These are phyloP conservation scores for Abelmoschus esculentus DNA, from an alignment of 345 rosid genomes.

Conservation along the genomic window DNA sequence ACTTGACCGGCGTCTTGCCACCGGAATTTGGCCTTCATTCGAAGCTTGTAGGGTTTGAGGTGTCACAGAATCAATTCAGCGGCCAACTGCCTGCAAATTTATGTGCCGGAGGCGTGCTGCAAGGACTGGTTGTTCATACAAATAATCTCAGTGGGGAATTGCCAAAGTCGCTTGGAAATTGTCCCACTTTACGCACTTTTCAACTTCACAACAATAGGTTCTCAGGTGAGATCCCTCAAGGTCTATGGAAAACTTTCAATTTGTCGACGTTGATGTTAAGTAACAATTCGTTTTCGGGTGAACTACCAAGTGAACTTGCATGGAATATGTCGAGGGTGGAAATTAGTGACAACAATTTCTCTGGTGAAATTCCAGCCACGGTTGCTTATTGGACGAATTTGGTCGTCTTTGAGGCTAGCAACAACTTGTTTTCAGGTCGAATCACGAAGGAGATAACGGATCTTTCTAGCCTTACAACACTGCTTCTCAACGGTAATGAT, in stretches of 20 bases:
- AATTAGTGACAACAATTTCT: constrained; percentile 56
- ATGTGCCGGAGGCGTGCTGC: constrained; percentile 52
- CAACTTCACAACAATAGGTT: constrained; percentile 62
- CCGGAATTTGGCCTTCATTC: constrained; percentile 60
- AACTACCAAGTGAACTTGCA: constrained; percentile 47
- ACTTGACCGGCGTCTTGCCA: constrained; percentile 59
- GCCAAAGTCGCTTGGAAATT: constrained; percentile 58
- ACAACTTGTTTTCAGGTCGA: constrained; percentile 59
- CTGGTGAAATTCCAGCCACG: constrained; percentile 55
- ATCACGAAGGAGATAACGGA: constrained; percentile 53
- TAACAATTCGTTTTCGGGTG: constrained; percentile 60
- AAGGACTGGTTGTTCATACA: constrained; percentile 48
- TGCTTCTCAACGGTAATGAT: constrained; percentile 51
- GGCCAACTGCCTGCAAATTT: constrained; percentile 62
- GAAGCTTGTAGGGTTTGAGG: constrained; percentile 53
- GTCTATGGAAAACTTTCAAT: constrained; percentile 51
- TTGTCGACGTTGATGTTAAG: constrained; percentile 50
- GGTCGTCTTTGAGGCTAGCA: constrained; percentile 49
- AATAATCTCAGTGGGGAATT: constrained; percentile 65
- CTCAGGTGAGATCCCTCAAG: constrained; percentile 67
- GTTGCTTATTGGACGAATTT: constrained; percentile 48
- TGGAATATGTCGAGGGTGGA: constrained; percentile 68
- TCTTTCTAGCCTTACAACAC: constrained; percentile 32
- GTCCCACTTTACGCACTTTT: constrained; percentile 42
- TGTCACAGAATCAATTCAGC: constrained; percentile 48